Conservation (phyloP, 805 yeast species). For the Ascoidea tarda region DNA sequence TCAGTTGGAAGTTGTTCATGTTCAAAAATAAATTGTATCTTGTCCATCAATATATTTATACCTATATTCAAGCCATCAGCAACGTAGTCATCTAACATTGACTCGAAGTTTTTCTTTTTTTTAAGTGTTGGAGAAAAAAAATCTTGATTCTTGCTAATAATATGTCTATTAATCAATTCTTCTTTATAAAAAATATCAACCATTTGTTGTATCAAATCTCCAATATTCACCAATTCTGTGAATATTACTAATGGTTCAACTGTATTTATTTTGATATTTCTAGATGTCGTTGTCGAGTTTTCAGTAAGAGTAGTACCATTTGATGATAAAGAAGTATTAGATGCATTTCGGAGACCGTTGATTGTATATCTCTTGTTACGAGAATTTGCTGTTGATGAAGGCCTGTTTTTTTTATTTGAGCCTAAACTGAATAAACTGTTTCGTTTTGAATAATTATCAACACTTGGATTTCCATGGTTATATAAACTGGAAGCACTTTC, state of each 20-base stretch:
- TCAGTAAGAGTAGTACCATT: slow-evolving; percentile 1
- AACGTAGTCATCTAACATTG: slow-evolving; percentile 69
- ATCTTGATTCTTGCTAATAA: slow-evolving; percentile 61
- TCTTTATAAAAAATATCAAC: slow-evolving; percentile 80
- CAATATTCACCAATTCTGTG: slow-evolving; percentile 83
- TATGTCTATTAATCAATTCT: slow-evolving; percentile 41
- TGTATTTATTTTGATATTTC: slow-evolving; percentile 16
- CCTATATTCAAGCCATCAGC: slow-evolving; percentile 92
- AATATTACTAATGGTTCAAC: slow-evolving; percentile 82
- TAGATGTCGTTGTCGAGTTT: slow-evolving; percentile 10
- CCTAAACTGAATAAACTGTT: neutral
- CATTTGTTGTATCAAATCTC: slow-evolving; percentile 89
- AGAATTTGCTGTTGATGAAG: neutral
- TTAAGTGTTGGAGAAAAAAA: slow-evolving; percentile 67
- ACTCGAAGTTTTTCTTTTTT: slow-evolving; percentile 71
- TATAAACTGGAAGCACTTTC: slow-evolving; percentile 19
- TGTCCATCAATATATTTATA: slow-evolving; percentile 75
- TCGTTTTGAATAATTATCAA: neutral
- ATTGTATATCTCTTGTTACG: neutral
- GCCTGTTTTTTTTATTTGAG: neutral
- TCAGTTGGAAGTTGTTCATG: slow-evolving; percentile 46
- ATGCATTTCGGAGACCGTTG: slow-evolving; percentile 6
- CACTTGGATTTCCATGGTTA: slow-evolving; percentile 11
- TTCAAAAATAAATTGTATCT: slow-evolving; percentile 49
- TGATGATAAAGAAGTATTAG: neutral